Percentiles rank a stretch among this genome's conserved stretches.
These are phyloP conservation scores for Paramecium primaurelia DNA, from an alignment of 73 alveolate species.

Conservation along the genomic window DNA sequence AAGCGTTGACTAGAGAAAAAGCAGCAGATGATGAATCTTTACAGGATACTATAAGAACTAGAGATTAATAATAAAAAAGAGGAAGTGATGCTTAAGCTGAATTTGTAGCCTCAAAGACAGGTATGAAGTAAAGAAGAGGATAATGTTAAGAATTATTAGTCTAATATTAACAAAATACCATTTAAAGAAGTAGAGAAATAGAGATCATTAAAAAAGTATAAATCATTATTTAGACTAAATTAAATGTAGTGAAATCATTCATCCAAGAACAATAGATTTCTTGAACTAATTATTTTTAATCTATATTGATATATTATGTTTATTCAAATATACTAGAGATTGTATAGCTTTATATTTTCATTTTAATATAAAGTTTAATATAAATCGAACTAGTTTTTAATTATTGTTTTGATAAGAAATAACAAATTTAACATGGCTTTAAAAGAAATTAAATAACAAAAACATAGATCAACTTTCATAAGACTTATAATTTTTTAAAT, in stretches of 20 bases:
- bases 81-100: constrained; percentile 48
- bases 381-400: background rate
- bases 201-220: constrained; percentile 34
- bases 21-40: constrained; percentile 31
- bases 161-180: constrained; percentile 29
- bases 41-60: background rate
- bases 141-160: constrained; percentile 38
- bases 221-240: background rate
- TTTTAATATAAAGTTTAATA: no score
- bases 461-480: background rate
- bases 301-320: background rate
- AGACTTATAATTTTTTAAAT: no score
- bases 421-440: background rate
- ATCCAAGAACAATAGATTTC: constrained; percentile 7
- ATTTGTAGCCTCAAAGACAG: constrained; percentile 5
- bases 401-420: no score
- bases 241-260: constrained; percentile 23
- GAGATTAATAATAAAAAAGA: constrained; percentile 15
- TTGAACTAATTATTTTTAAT: background rate
- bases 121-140: constrained; percentile 32
- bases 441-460: no score
- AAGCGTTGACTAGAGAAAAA: constrained; percentile 11
- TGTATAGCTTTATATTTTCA: no score
- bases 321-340: background rate
- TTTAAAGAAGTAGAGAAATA: constrained; percentile 25